Base-by-base conservation (phyloP, 257 asterid genomes). In the Euphrasia confusa region DNA sequence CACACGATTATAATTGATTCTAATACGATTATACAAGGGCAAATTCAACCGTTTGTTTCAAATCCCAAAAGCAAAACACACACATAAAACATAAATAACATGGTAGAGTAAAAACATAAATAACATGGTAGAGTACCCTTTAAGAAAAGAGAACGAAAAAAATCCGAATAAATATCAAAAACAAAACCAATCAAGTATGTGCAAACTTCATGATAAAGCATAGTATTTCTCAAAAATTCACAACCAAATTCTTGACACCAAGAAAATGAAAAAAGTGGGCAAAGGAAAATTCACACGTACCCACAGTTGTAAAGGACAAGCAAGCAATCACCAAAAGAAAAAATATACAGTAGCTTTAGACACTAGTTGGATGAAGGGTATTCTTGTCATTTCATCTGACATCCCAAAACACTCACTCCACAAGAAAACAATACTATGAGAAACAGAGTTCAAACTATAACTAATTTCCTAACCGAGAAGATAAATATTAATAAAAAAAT, bases 261-360 rank as follows among this genome's bases (percentile, higher is more conserved):
- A 44, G 3, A 28, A 67, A 44, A 33, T 1, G 2, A 13, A 49
- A 35, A 42, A 32, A 0, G 35, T 21, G 12, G 11, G 4, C 6
- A 13, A 14, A 58, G 3, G 26, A 15, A 13, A n/a, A 33, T 12
- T 9, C 4, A 4, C 42, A 24, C n/a, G n/a, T n/a, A n/a, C 40
- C 55, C 26, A 33, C 12, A 54, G 27, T 14, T 30, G 33, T 32
- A 71, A 56, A 28, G 30, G 47, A 60, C 48, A 71, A 47, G 62
- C 61, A 37, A 49, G 62, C 61, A 37, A 49, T 15, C 11, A 28
- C 32, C 2, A 48, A 59, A 42, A 54, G 57, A 44, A 24, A 30
- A 30, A 30, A 21, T 0, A 21, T 21, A 21, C 24, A 21, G 24
- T 21, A 21, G 24, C 24, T 5, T 30, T 30, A 0, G 33, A 30